These are phyloP conservation scores for Azolla pinnata DNA, from an alignment of 75 land plant genomes.

Conservation along the genomic window DNA sequence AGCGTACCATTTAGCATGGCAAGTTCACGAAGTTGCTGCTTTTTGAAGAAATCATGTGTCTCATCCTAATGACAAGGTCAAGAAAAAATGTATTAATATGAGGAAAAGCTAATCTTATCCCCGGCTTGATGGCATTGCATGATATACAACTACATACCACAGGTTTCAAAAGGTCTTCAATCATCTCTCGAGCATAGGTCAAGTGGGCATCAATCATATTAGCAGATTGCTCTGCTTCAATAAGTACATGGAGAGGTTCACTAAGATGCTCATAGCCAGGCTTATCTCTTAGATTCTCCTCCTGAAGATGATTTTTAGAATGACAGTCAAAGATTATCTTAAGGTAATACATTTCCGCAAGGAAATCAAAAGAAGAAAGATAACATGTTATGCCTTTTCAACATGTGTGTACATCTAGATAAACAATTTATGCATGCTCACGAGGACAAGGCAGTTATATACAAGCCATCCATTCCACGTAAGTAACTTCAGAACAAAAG, in stretches of 20 bases:
- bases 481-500: no score
- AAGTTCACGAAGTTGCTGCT: conserved; percentile 84
- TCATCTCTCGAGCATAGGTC: conserved; percentile 79
- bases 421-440: no score
- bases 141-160: conserved; percentile 33
- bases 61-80: conserved; percentile 76
- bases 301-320: conserved; percentile 27
- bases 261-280: conserved; percentile 96
- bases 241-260: conserved; percentile 86
- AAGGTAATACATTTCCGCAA: no score
- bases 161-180: conserved; percentile 66
- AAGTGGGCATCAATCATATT: conserved; percentile 73
- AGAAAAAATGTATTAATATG: neutral
- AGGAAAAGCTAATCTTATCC: neutral
- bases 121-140: no score
- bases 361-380: no score
- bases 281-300: conserved; percentile 94
- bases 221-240: conserved; percentile 90
- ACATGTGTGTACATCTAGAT: no score
- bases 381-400: no score
- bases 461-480: no score
- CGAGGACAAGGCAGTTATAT: no score
- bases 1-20: conserved; percentile 91
- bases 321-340: neutral
- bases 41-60: conserved; percentile 77